Evolutionary conservation across 2,329 filamentous ascomycete species (phyloP), one percentile per base, ranked within the genome.

Genomic region (Teratosphaeriaceae sp.): DNA sequence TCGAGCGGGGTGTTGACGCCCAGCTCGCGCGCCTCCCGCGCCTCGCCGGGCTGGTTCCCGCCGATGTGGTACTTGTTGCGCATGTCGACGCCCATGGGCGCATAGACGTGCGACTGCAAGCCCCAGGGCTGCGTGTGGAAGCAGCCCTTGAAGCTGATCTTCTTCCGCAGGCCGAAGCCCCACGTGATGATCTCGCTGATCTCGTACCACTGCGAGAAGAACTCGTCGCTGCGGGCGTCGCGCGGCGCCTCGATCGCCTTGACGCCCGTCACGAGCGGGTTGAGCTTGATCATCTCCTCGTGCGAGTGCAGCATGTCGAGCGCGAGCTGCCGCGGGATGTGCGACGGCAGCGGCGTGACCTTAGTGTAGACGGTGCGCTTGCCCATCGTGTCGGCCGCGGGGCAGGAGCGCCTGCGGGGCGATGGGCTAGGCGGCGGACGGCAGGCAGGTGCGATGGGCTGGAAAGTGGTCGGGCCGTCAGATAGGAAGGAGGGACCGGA

Each of bases 51-150:
- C 62, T 85, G 80, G 59, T 85, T 85, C 6, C 82, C 82, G 47
- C 72, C 75, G 43, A 85, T 78, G 56, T 76, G 74, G 61, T 84
- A 85, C 53, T 76, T 82, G 65, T 80, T 82, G 49, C 81, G 73
- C 60, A 85, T 62, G 58, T 85, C 81, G 40, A 84, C 71, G 48
- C 73, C 75, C 59, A 84, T 74, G 23, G 82, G 82, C 31, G 79
- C 80, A 58, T 84, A 84, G 40, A 80, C 79, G 65, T 85, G 82
- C 8, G 79, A 83, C 65, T 85, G 82, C 46, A 85, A 65, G 3
- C 82, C 82, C 76, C 79, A 84, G 2, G 81, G 79, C 70, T 84
- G 78, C 60, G 85, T 75, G 57, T 85, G 82, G 60, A 85, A 85
- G 57, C 80, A 83, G 46, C 79, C 82, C 47, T 79, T 82, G 66